Base-by-base conservation (phyloP, 371 early-diverging fungal genomes). In the Conidiobolus coronatus region DNA sequence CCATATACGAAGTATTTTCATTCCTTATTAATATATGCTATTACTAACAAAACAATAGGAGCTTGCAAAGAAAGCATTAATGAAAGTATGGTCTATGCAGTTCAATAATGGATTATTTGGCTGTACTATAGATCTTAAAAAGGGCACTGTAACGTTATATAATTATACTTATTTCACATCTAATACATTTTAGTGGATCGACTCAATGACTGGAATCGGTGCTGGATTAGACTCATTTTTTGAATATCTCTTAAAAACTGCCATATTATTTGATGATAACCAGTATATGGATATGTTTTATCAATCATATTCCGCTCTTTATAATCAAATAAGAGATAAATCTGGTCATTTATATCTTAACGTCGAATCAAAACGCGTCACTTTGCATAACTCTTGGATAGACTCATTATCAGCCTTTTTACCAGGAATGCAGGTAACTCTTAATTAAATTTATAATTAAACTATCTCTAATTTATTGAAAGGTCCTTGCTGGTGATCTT, bases 211-310 rank as follows among this genome's bases (percentile, higher is more conserved):
- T 17, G 72, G 79, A 6, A 75, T 88, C 14, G 86, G 92, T 14
- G 94, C 92, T 2, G 93, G 94, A 33, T 71, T 87, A 18, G 96
- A 95, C 61, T 88, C 89, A 6, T 76, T 81, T 19, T 92, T 77
- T 59, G 95, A 93, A 64, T 95, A 95, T 51, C 61, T 91, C 34
- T 54, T 90, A 15, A 95, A 95, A 58, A 73, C 81, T 0, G 76
- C 84, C 52, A 64, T 91, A 3, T 66, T 91, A 13, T 84, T 95
- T 66, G 86, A 81, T 9, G 89, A 87, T 45, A 48, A 59, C 0
- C 67, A 74, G 20, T 86, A 83, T 49, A 55, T 79, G 18, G 63
- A 66, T 1, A 72, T 80, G 60, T 95, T 91, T 58, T 70, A 79
- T n/a, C 55, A 67, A n/a, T 68, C 88, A 1, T 89, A 92, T 50